A percentile compares a stretch with the other conserved stretches of the same genome.
Conservation (phyloP, 495 filamentous ascomycete species). For the Niebla homalea region DNA sequence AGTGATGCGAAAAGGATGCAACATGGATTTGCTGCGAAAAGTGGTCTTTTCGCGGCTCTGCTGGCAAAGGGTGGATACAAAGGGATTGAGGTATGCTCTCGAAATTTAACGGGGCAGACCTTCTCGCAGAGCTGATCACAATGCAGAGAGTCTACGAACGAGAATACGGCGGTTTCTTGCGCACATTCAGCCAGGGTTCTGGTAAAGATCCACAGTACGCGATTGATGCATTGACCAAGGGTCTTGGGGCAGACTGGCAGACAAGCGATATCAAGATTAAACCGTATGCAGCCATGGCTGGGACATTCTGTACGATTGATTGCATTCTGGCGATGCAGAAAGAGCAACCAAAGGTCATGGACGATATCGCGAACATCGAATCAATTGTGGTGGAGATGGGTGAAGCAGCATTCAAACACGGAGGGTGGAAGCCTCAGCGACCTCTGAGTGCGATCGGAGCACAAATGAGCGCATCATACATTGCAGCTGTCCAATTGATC, state of each 20-base stretch:
- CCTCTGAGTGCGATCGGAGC: slow-evolving; percentile 27
- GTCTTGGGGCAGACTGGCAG: slow-evolving; percentile 28
- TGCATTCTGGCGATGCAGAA: slow-evolving; percentile 18
- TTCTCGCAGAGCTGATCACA: too few relatives aligned
- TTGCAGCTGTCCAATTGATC: slow-evolving; percentile 28
- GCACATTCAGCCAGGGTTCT: slow-evolving; percentile 25
- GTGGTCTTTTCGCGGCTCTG: slow-evolving; percentile 29
- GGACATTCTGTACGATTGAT: slow-evolving; percentile 24
- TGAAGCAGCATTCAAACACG: slow-evolving; percentile 25
- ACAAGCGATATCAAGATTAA: slow-evolving; percentile 26
- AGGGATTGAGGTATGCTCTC: slow-evolving; percentile 23
- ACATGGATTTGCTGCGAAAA: slow-evolving; percentile 34
- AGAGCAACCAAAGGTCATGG: slow-evolving; percentile 15
- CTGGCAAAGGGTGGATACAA: slow-evolving; percentile 26
- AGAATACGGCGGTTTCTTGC: slow-evolving; percentile 30
- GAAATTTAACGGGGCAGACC: too few relatives aligned
- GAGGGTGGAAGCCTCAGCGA: slow-evolving; percentile 25
- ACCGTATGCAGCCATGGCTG: slow-evolving; percentile 28
- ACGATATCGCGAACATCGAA: slow-evolving; percentile 12
- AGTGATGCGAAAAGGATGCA: slow-evolving; percentile 33
- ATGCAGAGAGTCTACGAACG: slow-evolving; percentile 26
- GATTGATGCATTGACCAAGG: slow-evolving; percentile 21
- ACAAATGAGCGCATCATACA: slow-evolving; percentile 33
- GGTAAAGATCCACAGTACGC: slow-evolving; percentile 21
- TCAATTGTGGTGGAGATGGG: slow-evolving; percentile 21